Evolutionary conservation across 2,329 filamentous ascomycete species (phyloP), one percentile per base, ranked within the genome.

Genomic region (Verticillium isaacii): DNA sequence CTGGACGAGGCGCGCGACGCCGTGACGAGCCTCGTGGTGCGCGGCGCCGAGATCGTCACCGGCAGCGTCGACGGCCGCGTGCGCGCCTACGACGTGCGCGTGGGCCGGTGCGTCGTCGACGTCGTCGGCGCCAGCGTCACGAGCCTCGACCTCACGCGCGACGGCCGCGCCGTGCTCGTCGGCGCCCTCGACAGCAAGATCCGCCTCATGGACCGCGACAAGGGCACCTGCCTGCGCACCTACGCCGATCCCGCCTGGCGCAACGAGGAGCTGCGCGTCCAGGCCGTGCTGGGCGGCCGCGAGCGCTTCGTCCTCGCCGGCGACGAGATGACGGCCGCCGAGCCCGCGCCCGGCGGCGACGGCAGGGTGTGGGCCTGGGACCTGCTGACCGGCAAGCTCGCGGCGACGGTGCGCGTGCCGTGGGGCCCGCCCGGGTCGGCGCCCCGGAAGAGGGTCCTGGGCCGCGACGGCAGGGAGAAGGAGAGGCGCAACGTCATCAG

Each of bases 41-140:
- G 77, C 19, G 82, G 78, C 1, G 70, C 78, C 8, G 84, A 87
- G 74, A 85, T 98, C 58, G 75, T 92, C 1, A 83, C 85, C 1
- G 92, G 89, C 0, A 93, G 91, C 72, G 91, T 97, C 61, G 94
- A 98, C 75, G 93, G 93, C 2, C 82, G 90, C 62, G 85, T 96
- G 1, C 81, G 94, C 60, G 82, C 82, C 63, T 97, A 98, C 76
- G 94, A 98, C 77, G 77, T 96, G 50, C 83, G 92, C 60, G 90
- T 86, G 81, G 93, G 93, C 0, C 81, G 80, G 59, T 82, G 88
- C 57, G 85, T 86, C 5, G 86, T 85, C 1, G 92, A 96, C 75
- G 86, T 92, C 1, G 77, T 95, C 59, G 85, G 85, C 60, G 82
- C 79, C 1, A 81, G 80, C 63, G 90, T 97, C n/a, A 96, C 92